Evolutionary conservation across 1,284 basidiomycete genomes (phyloP).

Genomic region (Tilletia setariae): DNA sequence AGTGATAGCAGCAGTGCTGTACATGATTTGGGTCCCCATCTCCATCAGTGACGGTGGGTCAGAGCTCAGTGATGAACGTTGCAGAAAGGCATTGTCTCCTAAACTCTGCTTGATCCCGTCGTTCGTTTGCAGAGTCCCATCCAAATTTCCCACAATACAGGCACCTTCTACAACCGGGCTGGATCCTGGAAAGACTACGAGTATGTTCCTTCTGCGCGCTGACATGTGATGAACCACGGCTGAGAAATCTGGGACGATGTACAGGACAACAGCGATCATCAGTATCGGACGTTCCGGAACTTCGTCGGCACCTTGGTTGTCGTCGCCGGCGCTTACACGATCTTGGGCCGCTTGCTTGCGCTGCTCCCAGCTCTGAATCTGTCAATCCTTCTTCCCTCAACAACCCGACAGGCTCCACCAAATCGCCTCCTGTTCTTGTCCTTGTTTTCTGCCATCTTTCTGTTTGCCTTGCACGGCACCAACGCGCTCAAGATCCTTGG

Average conservation of each 20-base stretch:
- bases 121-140: slow-evolving; percentile 50
- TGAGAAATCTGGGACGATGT: neutral
- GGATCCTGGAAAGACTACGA: slow-evolving; percentile 58
- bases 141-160: slow-evolving; percentile 70
- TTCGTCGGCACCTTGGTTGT: slow-evolving; percentile 43
- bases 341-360: slow-evolving; percentile 43
- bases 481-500: slow-evolving; percentile 73
- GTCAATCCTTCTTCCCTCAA: slow-evolving; percentile 52
- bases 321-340: slow-evolving; percentile 47
- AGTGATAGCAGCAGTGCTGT: slow-evolving; percentile 66
- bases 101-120: neutral
- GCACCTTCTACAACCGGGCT: slow-evolving; percentile 63
- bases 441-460: slow-evolving; percentile 66
- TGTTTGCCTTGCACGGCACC: slow-evolving; percentile 79
- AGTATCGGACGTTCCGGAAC: slow-evolving; percentile 56
- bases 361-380: slow-evolving; percentile 41
- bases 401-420: neutral
- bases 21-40: slow-evolving; percentile 77
- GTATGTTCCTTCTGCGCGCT: slow-evolving; percentile 41
- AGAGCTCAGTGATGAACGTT: neutral
- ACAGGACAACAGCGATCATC: slow-evolving; percentile 56
- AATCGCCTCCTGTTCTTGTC: slow-evolving; percentile 54
- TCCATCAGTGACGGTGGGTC: slow-evolving; percentile 65
- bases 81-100: too few species aligned
- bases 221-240: neutral